phyloP scores from a whole-genome alignment of 139 green algal species.

The Choricystis sp. region DNA sequence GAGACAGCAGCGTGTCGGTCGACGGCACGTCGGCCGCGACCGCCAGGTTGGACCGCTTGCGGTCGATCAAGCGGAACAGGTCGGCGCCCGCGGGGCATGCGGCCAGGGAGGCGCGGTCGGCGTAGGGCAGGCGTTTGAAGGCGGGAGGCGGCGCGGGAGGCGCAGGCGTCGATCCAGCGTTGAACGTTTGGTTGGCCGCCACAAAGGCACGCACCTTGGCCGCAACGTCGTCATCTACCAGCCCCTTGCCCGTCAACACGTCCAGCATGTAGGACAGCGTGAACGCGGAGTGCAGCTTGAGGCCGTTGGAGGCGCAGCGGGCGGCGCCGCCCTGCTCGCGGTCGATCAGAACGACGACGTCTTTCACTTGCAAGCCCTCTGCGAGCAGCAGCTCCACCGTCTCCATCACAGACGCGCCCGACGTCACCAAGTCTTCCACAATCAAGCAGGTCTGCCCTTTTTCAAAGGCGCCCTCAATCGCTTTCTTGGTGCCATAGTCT shows the following conservation, averaged over 20 bases:
- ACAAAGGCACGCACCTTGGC: slow-evolving; percentile 67
- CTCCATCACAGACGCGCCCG: slow-evolving; percentile 86
- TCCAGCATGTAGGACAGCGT: slow-evolving; percentile 50
- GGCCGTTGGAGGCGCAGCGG: slow-evolving; percentile 45
- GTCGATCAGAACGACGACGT: slow-evolving; percentile 95
- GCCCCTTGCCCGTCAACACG: slow-evolving; percentile 30
- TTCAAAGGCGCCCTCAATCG: slow-evolving; percentile 89
- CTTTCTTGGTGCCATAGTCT: slow-evolving; percentile 97
- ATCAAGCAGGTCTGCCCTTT: slow-evolving; percentile 81
- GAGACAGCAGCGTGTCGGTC: slow-evolving; percentile 66
- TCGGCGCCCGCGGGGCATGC: slow-evolving; percentile 45
- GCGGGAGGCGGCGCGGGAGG: slow-evolving; percentile 12
- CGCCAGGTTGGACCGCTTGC: slow-evolving; percentile 91
- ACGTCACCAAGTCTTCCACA: slow-evolving; percentile 96
- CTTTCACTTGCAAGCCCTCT: slow-evolving; percentile 58
- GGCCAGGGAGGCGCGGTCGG: slow-evolving; percentile 44
- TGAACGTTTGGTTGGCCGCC: slow-evolving; percentile 75
- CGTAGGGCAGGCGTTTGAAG: slow-evolving; percentile 53
- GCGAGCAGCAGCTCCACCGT: slow-evolving; percentile 75
- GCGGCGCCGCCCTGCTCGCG: slow-evolving; percentile 84
- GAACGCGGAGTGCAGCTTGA: slow-evolving; percentile 64
- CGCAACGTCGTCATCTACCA: slow-evolving; percentile 33
- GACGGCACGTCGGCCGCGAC: slow-evolving; percentile 90
- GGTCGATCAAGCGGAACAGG: slow-evolving; percentile 80
- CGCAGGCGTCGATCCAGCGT: slow-evolving; percentile 10